These are phyloP conservation scores for Rhodotorula babjevae DNA, from an alignment of 768 basidiomycete genomes.

Conservation along the genomic window DNA sequence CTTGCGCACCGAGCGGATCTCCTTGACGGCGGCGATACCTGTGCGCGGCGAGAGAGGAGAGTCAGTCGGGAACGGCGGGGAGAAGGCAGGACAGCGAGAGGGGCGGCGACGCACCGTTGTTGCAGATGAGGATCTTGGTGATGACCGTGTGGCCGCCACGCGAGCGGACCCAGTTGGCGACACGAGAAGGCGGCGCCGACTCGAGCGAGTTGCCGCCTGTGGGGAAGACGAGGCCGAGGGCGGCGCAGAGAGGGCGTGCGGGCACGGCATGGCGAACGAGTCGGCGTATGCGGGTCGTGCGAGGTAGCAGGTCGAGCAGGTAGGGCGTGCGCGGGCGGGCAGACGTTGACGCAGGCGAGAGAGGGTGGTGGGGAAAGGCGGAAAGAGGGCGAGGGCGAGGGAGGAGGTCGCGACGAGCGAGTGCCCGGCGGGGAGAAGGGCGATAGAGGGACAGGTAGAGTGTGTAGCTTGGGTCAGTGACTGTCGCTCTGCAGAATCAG, in stretches of 20 bases:
- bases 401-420: no score
- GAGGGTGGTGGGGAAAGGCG: no score
- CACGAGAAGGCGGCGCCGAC: slow-evolving; percentile 67
- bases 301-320: not conserved
- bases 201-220: slow-evolving; percentile 92
- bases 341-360: no score
- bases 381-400: no score
- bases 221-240: slow-evolving; percentile 1
- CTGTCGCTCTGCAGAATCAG: no score
- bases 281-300: no score
- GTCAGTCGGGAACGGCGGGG: slow-evolving; percentile 43
- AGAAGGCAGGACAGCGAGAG: not conserved
- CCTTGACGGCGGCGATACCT: slow-evolving; percentile 99
- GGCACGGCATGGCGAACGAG: not conserved
- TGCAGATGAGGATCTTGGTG: slow-evolving; percentile 97
- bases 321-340: no score
- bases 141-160: slow-evolving; percentile 97
- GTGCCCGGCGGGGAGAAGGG: no score
- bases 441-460: not conserved
- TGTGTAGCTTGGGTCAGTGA: not conserved
- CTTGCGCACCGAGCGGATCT: slow-evolving; percentile 96
- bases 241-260: not conserved
- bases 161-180: slow-evolving; percentile 83
- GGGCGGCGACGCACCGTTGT: slow-evolving; percentile 66
- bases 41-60: not conserved